phyloP scores from a whole-genome alignment of 257 asterid genomes.

The Anisodus acutangulus region DNA sequence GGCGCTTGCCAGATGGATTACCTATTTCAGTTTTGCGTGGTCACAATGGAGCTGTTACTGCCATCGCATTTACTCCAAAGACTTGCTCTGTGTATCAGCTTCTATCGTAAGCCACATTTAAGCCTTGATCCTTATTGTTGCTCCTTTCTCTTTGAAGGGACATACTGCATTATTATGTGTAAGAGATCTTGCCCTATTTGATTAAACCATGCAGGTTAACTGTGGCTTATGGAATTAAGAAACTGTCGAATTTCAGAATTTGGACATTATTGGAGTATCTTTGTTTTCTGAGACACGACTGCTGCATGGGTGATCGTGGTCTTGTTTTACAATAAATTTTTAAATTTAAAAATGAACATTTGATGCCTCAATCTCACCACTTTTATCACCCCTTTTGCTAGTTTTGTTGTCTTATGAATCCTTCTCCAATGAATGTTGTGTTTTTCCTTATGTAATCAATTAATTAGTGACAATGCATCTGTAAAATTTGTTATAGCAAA shows the following conservation, averaged over 20 bases:
- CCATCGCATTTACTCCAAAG: slow-evolving; percentile 91
- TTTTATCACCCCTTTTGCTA: neutral
- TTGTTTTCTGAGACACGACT: neutral
- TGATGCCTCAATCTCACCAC: neutral
- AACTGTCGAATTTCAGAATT: neutral
- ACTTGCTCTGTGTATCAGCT: slow-evolving; percentile 69
- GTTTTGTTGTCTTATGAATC: neutral
- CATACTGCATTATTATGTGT: neutral
- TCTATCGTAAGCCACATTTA: slow-evolving; percentile 76
- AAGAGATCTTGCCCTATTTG: slow-evolving; percentile 24
- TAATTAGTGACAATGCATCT: slow-evolving; percentile 7
- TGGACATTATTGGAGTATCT: neutral
- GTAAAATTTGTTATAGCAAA: slow-evolving; percentile 8
- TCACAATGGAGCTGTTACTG: slow-evolving; percentile 93
- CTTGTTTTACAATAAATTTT: neutral
- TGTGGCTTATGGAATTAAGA: slow-evolving; percentile 16
- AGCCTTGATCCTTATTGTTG: slow-evolving; percentile 27
- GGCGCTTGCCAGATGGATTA: slow-evolving; percentile 94
- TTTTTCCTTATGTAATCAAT: neutral
- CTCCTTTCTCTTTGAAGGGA: slow-evolving; percentile 24
- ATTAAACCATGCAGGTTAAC: neutral
- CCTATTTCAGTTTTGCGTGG: slow-evolving; percentile 97
- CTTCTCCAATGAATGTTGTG: neutral
- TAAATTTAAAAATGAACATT: neutral
- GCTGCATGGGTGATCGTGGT: slow-evolving; percentile 22